Base-by-base conservation (phyloP, 2,329 filamentous ascomycete genomes). In the Alternaria gansuensis region DNA sequence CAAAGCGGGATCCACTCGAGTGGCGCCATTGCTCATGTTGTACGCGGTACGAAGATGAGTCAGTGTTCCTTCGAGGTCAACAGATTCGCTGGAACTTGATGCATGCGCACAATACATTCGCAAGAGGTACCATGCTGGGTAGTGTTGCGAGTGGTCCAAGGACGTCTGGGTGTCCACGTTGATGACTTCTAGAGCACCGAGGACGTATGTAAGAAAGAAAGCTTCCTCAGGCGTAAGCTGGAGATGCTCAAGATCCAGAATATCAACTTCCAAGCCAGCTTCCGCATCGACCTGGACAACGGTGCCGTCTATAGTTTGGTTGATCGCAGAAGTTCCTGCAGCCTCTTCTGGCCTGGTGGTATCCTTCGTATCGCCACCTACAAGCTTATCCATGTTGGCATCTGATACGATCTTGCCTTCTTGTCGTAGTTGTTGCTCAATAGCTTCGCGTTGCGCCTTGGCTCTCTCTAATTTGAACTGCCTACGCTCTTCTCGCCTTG, bases 381-480 rank as follows among this genome's bases (percentile, higher is more conserved):
- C 68, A 39, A 71, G 49, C n/a, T 72, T 78, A 72, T 59, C 58
- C 17, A 72, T 49, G 40, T 54, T 66, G 17, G 59, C 65, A 44
- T 72, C 69, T 5, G 68, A 63, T 17, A 63, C 66, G 2, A 76
- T 54, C 54, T 76, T 77, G 31, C 73, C 79, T 72, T 89, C 86
- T 60, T 84, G 82, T 56, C 82, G 82, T 34, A 88, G 81, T 58
- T 88, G 91, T 71, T 88, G 84, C 64, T 93, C 88, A 64, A 98
- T 91, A 10, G 87, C 90, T 73, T 97, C 90, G 68, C 92, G 88
- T 76, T 97, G 93, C 52, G 89, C 87, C 64, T 90, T 88, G n/a
- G 95, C 95, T 68, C 95, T 85, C 75, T 98, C 93, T 81, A 95
- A 88, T 79, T 99, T 99, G 78, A 91, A 88, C 70, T 91, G 85